Base-by-base conservation (phyloP, 495 filamentous ascomycete genomes). In the Neurospora tetraspora region DNA sequence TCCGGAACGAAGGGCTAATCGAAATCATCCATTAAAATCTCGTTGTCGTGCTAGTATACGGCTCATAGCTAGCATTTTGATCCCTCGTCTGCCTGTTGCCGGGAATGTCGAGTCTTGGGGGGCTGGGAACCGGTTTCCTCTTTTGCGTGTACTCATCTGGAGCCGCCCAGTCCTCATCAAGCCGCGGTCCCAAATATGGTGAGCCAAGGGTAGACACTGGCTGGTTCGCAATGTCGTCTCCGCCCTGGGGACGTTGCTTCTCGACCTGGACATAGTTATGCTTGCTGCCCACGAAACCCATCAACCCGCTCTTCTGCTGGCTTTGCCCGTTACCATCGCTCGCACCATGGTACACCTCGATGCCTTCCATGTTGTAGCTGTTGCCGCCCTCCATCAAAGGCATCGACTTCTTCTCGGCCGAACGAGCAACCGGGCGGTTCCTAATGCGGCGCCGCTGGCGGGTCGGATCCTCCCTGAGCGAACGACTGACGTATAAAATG, bases 211-310 rank as follows among this genome's bases (percentile, higher is more conserved):
- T 20, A 4, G 27, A 47, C 70, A 31, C 39, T 45, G 47, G 69
- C 40, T 68, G 74, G 18, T 45, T 53, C n/a, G 36, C 20, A 27
- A 71, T 53, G 53, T 70, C 59, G 34, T 39, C 39, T 42, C 71
- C 71, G 18, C 71, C 38, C 18, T 77, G 53, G 18, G 71, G 71
- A 23, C 61, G 74, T 42, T 81, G 79, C 65, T 76, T 76, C 59
- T 82, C 80, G 68, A 83, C 70, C 72, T 79, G 78, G 12, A 77
- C 76, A 43, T 84, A 84, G 68, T 78, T 80, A 71, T 81, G 81
- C 4, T 73, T 76, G 11, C 71, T 27, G 14, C 27, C 27, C 12
- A 65, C 27, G 12, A 65, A 65, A 18, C 53, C 27, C 27, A 65
- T 34, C 12, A 65, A 18, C 5, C 53, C 53, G 27, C 16, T 65